phyloP scores from a whole-genome alignment of 768 basidiomycete genomes.

The Pisolithus microcarpus region DNA sequence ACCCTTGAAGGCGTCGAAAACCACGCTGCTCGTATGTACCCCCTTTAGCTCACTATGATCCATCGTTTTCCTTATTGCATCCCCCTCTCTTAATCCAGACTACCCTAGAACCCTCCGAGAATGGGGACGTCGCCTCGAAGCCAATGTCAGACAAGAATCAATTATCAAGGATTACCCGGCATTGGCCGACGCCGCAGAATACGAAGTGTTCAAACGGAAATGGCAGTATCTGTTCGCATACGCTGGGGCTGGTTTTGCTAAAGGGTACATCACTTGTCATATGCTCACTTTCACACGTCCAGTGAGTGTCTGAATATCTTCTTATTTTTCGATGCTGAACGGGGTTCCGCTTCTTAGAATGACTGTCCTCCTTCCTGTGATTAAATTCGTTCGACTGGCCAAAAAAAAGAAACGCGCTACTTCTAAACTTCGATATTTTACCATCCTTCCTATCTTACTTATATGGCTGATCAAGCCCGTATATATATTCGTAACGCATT shows the following conservation, averaged over 20 bases:
- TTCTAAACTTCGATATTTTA: background rate
- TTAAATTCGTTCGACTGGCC: constrained; percentile 21
- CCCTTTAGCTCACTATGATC: background rate
- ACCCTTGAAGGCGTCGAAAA: constrained; percentile 82
- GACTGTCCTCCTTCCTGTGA: constrained; percentile 46
- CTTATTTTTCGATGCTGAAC: constrained; percentile 4
- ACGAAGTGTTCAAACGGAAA: constrained; percentile 68
- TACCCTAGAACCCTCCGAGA: constrained; percentile 88
- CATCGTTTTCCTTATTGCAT: constrained; percentile 1
- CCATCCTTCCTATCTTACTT: background rate
- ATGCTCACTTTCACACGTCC: constrained; percentile 71
- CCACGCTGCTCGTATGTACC: constrained; percentile 60
- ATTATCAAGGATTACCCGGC: constrained; percentile 55
- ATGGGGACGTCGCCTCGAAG: constrained; percentile 75
- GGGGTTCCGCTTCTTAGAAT: constrained; percentile 29
- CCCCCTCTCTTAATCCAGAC: constrained; percentile 11
- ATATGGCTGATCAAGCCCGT: background rate
- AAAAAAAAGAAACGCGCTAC: no score
- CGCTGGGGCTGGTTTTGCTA: constrained; percentile 71
- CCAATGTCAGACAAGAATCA: constrained; percentile 52
- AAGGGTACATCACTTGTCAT: constrained; percentile 77
- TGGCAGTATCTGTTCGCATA: constrained; percentile 83
- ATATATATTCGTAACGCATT: background rate
- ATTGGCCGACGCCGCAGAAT: constrained; percentile 48
- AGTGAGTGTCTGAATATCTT: constrained; percentile 31